These are phyloP conservation scores for Penicillium parvum DNA, from an alignment of 495 filamentous ascomycete species.

Conservation along the genomic window DNA sequence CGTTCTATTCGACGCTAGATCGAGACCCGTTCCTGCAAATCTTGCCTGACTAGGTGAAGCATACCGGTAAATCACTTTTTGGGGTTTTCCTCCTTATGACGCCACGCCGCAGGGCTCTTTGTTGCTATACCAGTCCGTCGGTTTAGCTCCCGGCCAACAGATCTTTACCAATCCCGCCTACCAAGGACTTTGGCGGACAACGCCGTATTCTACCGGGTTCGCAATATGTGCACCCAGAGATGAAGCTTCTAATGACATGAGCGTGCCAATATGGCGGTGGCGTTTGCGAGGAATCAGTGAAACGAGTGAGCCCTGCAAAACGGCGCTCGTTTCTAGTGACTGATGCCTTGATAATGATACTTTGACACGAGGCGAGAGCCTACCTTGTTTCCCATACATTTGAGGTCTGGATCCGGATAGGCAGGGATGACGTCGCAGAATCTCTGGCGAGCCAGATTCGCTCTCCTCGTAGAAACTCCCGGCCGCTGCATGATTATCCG, in stretches of 20 bases:
- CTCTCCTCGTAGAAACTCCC: no score
- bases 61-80: neutral
- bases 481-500: neutral
- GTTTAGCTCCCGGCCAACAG: neutral
- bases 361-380: no score
- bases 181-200: neutral
- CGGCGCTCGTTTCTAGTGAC: neutral
- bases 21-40: conserved; percentile 4
- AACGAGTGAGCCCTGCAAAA: conserved; percentile 4
- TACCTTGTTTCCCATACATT: neutral
- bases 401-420: neutral
- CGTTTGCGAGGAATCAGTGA: no score
- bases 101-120: neutral
- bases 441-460: no score
- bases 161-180: neutral
- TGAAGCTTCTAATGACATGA: neutral
- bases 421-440: neutral
- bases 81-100: neutral
- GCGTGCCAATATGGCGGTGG: neutral
- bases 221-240: neutral
- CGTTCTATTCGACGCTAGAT: conserved; percentile 3
- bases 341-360: neutral
- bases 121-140: neutral
- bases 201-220: neutral
- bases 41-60: no score